Evolutionary conservation across 2,329 filamentous ascomycete genomes (phyloP), one percentile per base, ranked within the genome.

Genomic region (Aspergillus japonicus): DNA sequence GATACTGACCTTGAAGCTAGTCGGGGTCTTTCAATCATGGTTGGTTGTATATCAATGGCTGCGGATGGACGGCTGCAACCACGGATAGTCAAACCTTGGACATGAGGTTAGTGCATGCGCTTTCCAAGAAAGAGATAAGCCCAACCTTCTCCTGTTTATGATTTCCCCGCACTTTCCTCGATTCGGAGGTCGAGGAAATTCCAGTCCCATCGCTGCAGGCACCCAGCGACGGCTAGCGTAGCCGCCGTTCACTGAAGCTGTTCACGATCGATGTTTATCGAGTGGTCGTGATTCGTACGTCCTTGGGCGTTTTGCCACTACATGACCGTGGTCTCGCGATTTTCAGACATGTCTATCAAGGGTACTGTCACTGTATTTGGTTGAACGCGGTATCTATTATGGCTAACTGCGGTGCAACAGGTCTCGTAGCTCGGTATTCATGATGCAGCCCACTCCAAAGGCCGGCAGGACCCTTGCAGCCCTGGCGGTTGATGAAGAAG

Each of bases 381-480:
- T 44, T 48, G 14, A 24, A 31, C 14, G 16, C 16, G 39, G 23
- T n/a, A 33, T 35, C 29, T 19, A 55, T 47, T 24, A 42, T 47
- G 31, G 26, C 39, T 26, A 47, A 31, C 10, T 19, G 31, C 24
- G 12, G 6, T 55, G 44, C 16, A 55, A 12, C 12, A 33, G 19
- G 7, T n/a, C 26, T 31, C 53, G 47, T 47, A 55, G 26, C 11
- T 55, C 53, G 14, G 42, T 47, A 21, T 55, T 55, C n/a, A 55
- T 47, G 8, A 55, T 33, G 33, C 39, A 47, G 11, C 53, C 53
- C 7, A 55, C 26, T 10, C 53, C 42, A 14, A 55, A 55, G 3
- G 53, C 53, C 53, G 53, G 53, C 26, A 55, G 16, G 14, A 33
- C 42, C 23, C 53, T 55, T 16, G 42, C 42, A 33, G 53, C 53